Percentiles rank a stretch among this genome's conserved stretches.
Conservation (phyloP, 148 eudicot genomes). For the Agrostemma githago region DNA sequence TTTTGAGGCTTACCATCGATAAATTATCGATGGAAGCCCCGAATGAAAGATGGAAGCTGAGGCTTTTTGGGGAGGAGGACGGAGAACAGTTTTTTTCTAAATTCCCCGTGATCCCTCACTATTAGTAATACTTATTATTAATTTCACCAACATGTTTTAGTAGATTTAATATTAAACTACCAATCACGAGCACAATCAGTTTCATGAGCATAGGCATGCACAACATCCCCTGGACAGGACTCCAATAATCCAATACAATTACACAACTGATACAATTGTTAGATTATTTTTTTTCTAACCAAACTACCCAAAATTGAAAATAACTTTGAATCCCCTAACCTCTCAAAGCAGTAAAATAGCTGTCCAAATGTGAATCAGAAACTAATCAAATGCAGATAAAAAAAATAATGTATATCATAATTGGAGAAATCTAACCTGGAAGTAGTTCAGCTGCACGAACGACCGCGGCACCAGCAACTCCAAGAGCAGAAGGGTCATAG, state of each 20-base stretch:
- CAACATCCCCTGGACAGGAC: background rate
- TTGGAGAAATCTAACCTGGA: conserved; percentile 42
- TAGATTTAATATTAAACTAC: background rate
- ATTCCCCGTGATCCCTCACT: too few species aligned
- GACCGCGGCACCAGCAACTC: conserved; percentile 67
- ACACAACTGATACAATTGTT: background rate
- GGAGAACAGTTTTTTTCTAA: too few species aligned
- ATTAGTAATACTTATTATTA: too few species aligned
- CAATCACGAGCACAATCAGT: background rate
- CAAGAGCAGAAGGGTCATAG: conserved; percentile 86
- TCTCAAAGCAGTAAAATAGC: background rate
- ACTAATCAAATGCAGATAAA: background rate
- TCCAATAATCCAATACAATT: conserved; percentile 3
- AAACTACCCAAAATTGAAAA: background rate
- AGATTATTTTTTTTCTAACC: background rate
- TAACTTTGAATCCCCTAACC: background rate
- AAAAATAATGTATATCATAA: background rate
- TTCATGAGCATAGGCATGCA: background rate
- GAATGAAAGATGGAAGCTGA: too few species aligned
- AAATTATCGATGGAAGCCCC: too few species aligned
- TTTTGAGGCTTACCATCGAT: too few species aligned
- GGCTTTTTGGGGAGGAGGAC: too few species aligned
- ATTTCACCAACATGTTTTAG: too few species aligned
- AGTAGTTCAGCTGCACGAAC: conserved; percentile 93
- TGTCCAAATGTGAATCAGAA: conserved; percentile 3